Evolutionary conservation across 176 grass and related monocot genomes (phyloP), one percentile per base, ranked within the genome.

Genomic region (Triticum aestivum): DNA sequence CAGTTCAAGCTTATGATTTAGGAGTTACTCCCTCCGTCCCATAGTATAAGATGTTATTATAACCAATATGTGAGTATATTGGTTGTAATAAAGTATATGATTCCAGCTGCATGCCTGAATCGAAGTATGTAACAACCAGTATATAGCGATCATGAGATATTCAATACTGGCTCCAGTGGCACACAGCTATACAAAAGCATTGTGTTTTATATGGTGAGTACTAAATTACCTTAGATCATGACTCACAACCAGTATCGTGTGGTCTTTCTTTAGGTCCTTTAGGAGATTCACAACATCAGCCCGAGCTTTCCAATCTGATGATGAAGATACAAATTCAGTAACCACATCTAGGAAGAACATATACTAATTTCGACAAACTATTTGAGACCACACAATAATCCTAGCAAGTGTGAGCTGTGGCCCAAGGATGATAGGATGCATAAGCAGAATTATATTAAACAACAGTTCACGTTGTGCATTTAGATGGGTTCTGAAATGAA

Each of bases 281-380:
- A 94, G 84, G 77, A 98, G 84, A 88, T 94, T 95, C 74, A 96
- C 96, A 90, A 96, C 92, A 91, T 98, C 93, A 49, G 88, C 87
- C 37, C 96, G 85, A 52, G 96, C 90, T 87, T 91, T 98, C 96
- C 96, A 98, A 91, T 98, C 93, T 96, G 83, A 84, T 13, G 58
- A 54, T 37, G 61, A 65, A 80, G 5, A 13, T 56, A 83, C 11
- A 27, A 83, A 2, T 61, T 83, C 9, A 38, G 11, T 39, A 63
- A 49, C 20, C 20, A 82, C 64, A 23, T 32, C 3, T 5, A n/a
- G 3, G 18, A 24, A 6, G 18, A 47, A 11, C 17, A 78, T 3
- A 74, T 87, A 66, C 2, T 41, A 78, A 62, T 24, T 84, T 70
- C 4, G 32, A 13, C 23, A 27, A 5, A 61, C 29, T 66, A 73